phyloP scores from a whole-genome alignment of 2,329 filamentous ascomycete genomes.

The Ophiognomonia clavigignenti-juglandacearum region DNA sequence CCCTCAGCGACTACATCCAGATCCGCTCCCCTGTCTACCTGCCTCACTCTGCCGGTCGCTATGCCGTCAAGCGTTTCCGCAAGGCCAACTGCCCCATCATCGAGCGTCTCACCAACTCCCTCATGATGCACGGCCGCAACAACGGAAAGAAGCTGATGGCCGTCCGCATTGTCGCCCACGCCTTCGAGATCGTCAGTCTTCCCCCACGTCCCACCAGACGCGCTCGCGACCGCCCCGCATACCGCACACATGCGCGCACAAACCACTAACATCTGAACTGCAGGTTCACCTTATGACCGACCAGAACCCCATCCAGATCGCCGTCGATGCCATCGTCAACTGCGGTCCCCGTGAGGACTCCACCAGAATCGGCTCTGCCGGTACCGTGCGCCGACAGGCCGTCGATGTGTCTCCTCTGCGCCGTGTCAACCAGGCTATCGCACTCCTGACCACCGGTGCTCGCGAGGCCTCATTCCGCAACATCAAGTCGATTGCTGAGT shows the following conservation, averaged over 20 bases:
- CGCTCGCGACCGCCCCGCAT: no score
- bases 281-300: slow-evolving; percentile 99
- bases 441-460: slow-evolving; percentile 97
- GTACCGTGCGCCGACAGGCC: slow-evolving; percentile 99
- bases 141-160: slow-evolving; percentile 99
- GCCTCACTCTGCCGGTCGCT: slow-evolving; percentile 97
- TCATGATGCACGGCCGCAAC: slow-evolving; percentile 99
- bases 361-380: slow-evolving; percentile 98
- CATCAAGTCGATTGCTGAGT: slow-evolving; percentile 99
- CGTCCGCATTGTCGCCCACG: slow-evolving; percentile 96
- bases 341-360: slow-evolving; percentile 99
- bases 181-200: slow-evolving; percentile 88
- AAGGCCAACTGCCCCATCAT: slow-evolving; percentile 99
- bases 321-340: slow-evolving; percentile 99
- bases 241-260: no score
- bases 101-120: slow-evolving; percentile 99
- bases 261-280: slow-evolving; percentile 25
- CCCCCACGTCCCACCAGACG: neutral
- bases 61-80: slow-evolving; percentile 99
- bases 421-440: slow-evolving; percentile 99
- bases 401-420: slow-evolving; percentile 99
- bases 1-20: slow-evolving; percentile 93
- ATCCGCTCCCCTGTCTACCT: slow-evolving; percentile 99
- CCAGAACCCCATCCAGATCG: slow-evolving; percentile 99
- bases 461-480: slow-evolving; percentile 99